Evolutionary conservation across 176 grass and related monocot genomes (phyloP), one percentile per base, ranked within the genome.

Genomic region (Oryza punctata): DNA sequence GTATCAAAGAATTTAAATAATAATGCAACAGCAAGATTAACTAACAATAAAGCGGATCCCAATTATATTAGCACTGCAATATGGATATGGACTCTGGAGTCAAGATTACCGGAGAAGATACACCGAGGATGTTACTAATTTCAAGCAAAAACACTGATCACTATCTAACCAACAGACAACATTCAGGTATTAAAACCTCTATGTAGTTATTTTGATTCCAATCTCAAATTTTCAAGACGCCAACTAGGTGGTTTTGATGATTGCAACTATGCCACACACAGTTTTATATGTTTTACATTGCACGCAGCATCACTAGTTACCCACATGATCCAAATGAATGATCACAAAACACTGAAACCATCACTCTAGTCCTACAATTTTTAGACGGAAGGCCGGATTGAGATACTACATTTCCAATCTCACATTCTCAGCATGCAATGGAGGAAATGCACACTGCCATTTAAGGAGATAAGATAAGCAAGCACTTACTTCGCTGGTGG

Each of bases 401-500:
- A n/a, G n/a, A n/a, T n/a, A n/a, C n/a, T n/a, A n/a, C n/a, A n/a
- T n/a, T 70, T 70, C 38, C 40, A 84, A 19, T 23, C 1, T n/a
- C 49, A 60, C 40, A 45, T 72, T 77, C 45, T 57, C 21, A 78
- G 32, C 16, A 75, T 33, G 75, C 18, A 21, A 30, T 30, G 12
- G 35, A 65, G 23, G 32, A 23, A 72, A 28, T 1, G 3, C 24
- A 54, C 24, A 57, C 41, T 12, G 45, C 8, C 64, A 68, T n/a
- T 18, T 33, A 65, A 7, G 75, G 19, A 8, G 28, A 49, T 49
- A 52, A 80, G 83, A 43, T 35, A 35, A 7, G 37, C 35, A 59
- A 57, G 15, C 7, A 85, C 91, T 96, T 90, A 99, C 96, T 99
- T 99, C 6, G 86, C 82, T 0, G 96, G 93, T 0, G 96, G 89